These are phyloP conservation scores for Xylaria hypoxylon DNA, from an alignment of 2,329 filamentous ascomycete genomes.

Conservation along the genomic window DNA sequence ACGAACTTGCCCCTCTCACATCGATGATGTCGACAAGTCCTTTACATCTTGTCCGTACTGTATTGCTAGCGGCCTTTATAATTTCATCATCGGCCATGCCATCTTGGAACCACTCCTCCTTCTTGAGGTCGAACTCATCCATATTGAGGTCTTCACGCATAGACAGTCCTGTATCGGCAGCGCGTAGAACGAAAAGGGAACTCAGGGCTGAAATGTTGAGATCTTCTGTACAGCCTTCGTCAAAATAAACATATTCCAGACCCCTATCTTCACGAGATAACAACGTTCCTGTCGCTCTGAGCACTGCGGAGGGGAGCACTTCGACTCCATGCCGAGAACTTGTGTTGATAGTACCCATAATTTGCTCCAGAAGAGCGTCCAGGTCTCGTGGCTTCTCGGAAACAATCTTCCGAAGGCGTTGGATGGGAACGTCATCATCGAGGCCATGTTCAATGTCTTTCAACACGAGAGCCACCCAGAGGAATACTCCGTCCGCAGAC, in stretches of 20 bases:
- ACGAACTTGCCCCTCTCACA: not conserved
- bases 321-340: not conserved
- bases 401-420: not conserved
- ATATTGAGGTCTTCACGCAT: not conserved
- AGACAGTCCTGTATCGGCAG: not conserved
- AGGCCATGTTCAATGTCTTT: slow-evolving; percentile 2
- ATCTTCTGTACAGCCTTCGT: too few relatives aligned
- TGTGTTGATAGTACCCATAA: slow-evolving; percentile 2
- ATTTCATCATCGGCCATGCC: slow-evolving; percentile 7
- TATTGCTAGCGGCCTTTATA: not conserved
- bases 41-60: slow-evolving; percentile 1
- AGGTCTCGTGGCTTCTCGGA: not conserved
- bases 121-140: not conserved
- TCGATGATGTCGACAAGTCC: slow-evolving; percentile 12
- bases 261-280: not conserved
- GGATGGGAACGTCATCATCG: not conserved
- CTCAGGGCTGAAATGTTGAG: not conserved
- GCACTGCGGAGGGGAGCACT: slow-evolving; percentile 12
- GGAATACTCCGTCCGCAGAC: slow-evolving; percentile 17
- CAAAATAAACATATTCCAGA: not conserved
- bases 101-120: slow-evolving; percentile 11
- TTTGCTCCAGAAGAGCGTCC: not conserved
- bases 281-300: slow-evolving; percentile 6
- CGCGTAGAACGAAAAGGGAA: slow-evolving; percentile 5
- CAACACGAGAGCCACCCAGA: slow-evolving; percentile 7